Conservation (phyloP, 495 filamentous ascomycete genomes). For the Pseudotulostoma volvatum region DNA sequence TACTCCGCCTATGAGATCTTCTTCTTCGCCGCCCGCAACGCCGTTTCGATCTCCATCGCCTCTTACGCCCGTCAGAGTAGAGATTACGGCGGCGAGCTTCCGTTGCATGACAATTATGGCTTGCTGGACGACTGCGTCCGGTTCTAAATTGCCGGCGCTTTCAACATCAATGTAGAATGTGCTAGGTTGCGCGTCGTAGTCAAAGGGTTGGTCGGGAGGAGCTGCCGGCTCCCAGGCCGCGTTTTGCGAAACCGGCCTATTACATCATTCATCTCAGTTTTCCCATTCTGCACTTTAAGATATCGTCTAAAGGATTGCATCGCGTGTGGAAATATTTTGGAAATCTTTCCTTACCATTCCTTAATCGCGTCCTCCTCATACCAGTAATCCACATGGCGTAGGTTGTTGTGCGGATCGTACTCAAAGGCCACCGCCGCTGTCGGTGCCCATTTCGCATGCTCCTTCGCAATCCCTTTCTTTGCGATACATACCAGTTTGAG, state of each 20-base stretch:
- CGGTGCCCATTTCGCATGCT: slow-evolving; percentile 95
- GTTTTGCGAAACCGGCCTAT: slow-evolving; percentile 73
- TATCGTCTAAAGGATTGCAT: no score
- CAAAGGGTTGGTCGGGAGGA: slow-evolving; percentile 66
- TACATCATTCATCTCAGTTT: slow-evolving; percentile 3
- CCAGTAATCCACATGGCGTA: slow-evolving; percentile 82
- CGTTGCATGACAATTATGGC: slow-evolving; percentile 79
- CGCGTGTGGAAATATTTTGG: no score
- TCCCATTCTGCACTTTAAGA: no score
- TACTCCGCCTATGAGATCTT: slow-evolving; percentile 40
- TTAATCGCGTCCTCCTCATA: slow-evolving; percentile 68
- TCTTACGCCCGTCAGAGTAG: slow-evolving; percentile 40
- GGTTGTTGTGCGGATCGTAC: slow-evolving; percentile 92
- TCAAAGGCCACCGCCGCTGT: slow-evolving; percentile 88
- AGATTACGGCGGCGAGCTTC: slow-evolving; percentile 76
- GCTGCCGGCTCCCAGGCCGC: slow-evolving; percentile 68
- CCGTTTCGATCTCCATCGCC: slow-evolving; percentile 29
- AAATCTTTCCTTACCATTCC: slow-evolving; percentile 71
- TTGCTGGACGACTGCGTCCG: slow-evolving; percentile 72
- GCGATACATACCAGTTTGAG: slow-evolving; percentile 79
- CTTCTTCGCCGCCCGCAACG: slow-evolving; percentile 29
- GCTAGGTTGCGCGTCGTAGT: slow-evolving; percentile 72
- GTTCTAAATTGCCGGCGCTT: slow-evolving; percentile 69
- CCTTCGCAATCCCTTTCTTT: slow-evolving; percentile 97
- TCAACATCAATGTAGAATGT: slow-evolving; percentile 90